Evolutionary conservation across 2,329 filamentous ascomycete genomes (phyloP).

Genomic region (Aspergillus sclerotialis): DNA sequence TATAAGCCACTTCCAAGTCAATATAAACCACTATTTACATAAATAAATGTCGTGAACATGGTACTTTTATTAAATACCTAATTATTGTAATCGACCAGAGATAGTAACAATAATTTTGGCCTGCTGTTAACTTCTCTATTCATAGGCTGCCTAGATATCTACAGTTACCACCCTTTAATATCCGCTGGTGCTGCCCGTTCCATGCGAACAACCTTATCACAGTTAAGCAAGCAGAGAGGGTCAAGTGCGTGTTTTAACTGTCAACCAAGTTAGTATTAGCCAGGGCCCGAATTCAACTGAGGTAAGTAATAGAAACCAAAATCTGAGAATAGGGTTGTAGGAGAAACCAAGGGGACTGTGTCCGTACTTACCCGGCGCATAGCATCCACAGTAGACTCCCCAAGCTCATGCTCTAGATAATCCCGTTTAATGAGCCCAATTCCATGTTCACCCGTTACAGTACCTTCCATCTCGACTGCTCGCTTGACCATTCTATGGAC

Average conservation of each 20-base stretch:
- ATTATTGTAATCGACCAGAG: too few relatives aligned
- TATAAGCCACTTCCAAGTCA: too few relatives aligned
- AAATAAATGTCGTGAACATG: too few relatives aligned
- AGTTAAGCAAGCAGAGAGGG: constrained; percentile 59
- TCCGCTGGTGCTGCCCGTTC: constrained; percentile 45
- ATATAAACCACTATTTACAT: too few relatives aligned
- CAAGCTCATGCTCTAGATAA: constrained; percentile 56
- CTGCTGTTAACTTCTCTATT: too few relatives aligned
- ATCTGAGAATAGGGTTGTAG: not conserved
- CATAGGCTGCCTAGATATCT: too few relatives aligned
- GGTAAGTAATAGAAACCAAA: constrained; percentile 2
- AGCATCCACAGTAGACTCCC: constrained; percentile 52
- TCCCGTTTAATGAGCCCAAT: constrained; percentile 65
- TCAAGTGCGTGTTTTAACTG: constrained; percentile 59
- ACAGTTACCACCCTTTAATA: constrained; percentile 38
- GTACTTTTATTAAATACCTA: too few relatives aligned
- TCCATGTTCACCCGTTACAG: constrained; percentile 65
- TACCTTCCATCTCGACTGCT: constrained; percentile 64
- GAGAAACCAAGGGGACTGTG: not conserved
- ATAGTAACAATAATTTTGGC: too few relatives aligned
- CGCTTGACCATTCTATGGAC: constrained; percentile 65
- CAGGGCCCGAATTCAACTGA: constrained; percentile 7
- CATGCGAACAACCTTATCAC: constrained; percentile 58
- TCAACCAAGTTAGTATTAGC: constrained; percentile 9
- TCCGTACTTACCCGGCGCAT: constrained; percentile 56